Conservation (phyloP, 305 asterid species). For the Rubia peregrina region DNA sequence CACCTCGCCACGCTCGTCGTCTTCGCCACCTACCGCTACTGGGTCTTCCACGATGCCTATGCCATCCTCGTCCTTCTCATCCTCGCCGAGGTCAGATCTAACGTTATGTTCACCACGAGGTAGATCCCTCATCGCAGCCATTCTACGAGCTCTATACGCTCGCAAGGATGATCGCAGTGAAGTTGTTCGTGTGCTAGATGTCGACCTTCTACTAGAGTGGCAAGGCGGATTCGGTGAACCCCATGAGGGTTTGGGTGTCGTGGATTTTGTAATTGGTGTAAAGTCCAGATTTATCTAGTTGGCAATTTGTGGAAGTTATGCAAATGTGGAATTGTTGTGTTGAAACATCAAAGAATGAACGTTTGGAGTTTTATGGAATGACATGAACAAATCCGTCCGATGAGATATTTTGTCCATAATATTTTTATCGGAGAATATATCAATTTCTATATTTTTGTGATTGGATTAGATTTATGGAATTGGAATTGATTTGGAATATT, state of each 20-base stretch:
- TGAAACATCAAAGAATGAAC: too few species aligned
- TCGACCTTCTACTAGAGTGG: conserved; percentile 49
- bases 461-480: too few species aligned
- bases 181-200: conserved; percentile 66
- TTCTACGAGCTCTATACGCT: conserved; percentile 70
- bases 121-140: conserved; percentile 58
- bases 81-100: conserved; percentile 69
- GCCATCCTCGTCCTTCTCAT: conserved; percentile 61
- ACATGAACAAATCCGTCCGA: too few species aligned
- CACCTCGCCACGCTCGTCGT: conserved; percentile 84
- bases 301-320: conserved; percentile 82
- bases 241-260: conserved; percentile 81
- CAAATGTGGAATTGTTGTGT: too few species aligned
- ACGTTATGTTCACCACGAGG: conserved; percentile 50
- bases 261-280: conserved; percentile 61
- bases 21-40: conserved; percentile 70
- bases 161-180: conserved; percentile 70
- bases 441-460: too few species aligned
- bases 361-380: too few species aligned
- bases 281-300: too few species aligned
- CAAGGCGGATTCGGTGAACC: conserved; percentile 55
- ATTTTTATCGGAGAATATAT: too few species aligned
- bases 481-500: too few species aligned
- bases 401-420: too few species aligned
- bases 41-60: conserved; percentile 66